Percentiles rank a stretch among this genome's conserved stretches.
phyloP scores from a whole-genome alignment of 2,329 filamentous ascomycete species.

The Blastomyces percursus region DNA sequence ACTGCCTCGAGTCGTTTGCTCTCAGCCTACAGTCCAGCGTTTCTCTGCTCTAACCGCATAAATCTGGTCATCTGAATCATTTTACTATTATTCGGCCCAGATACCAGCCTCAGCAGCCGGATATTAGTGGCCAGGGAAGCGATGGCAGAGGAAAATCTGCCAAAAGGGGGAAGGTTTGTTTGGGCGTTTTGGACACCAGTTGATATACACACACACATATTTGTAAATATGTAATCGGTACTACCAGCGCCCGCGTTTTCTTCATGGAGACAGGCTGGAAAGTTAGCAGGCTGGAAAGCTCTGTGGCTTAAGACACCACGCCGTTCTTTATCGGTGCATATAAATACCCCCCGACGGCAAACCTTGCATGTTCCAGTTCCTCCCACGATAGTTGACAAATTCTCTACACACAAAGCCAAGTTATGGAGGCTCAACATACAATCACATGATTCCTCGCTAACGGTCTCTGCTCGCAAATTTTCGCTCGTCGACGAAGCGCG shows the following conservation, averaged over 20 bases:
- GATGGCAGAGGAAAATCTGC: not conserved
- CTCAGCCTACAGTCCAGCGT: not conserved
- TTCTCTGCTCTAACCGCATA: not conserved
- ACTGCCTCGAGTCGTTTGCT: not conserved
- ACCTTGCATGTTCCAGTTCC: not conserved
- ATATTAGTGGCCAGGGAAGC: not conserved
- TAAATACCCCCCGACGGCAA: not conserved
- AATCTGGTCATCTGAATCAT: slow-evolving; percentile 4
- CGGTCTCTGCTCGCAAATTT: not conserved
- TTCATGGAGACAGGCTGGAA: not conserved
- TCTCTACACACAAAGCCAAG: not conserved
- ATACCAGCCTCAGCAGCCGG: not conserved
- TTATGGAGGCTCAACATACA: not conserved
- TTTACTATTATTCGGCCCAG: not conserved
- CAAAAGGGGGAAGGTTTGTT: not conserved
- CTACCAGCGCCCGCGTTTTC: not conserved
- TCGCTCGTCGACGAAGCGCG: not conserved
- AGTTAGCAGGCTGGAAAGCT: not conserved
- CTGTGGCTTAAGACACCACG: not conserved
- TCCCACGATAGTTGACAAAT: not conserved
- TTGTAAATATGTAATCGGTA: not conserved
- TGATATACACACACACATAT: not conserved
- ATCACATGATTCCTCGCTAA: not conserved
- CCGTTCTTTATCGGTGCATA: not conserved
- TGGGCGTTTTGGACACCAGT: not conserved